A percentile compares a stretch with the other conserved stretches of the same genome.
Conservation (phyloP, 2,329 filamentous ascomycete species). For the Alternaria sp. region DNA sequence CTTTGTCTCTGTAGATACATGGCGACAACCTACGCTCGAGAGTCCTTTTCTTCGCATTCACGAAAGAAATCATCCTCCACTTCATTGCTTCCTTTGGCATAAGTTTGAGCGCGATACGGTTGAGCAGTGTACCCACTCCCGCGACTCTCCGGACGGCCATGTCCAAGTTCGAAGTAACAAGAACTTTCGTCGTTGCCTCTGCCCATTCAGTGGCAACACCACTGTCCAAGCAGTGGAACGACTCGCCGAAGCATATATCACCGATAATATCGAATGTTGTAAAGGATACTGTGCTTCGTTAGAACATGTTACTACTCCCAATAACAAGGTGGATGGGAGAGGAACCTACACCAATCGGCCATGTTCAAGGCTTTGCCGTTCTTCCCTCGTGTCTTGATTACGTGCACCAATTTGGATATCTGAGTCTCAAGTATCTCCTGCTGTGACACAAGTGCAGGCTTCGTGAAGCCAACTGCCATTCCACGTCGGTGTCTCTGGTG, state of each 20-base stretch:
- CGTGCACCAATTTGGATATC: neutral
- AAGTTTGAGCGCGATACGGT: neutral
- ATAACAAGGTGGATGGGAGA: neutral
- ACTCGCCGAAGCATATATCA: neutral
- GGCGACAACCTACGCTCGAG: neutral
- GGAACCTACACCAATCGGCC: neutral
- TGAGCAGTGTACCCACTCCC: neutral
- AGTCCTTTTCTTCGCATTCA: neutral
- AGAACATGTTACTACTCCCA: neutral
- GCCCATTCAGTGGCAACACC: conserved; percentile 1
- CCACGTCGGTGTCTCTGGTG: neutral
- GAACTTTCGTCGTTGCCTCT: neutral
- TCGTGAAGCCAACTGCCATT: neutral
- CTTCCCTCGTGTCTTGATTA: neutral
- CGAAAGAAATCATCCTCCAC: neutral
- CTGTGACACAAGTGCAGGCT: neutral
- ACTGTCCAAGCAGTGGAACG: neutral
- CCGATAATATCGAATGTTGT: conserved; percentile 1
- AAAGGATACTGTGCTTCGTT: neutral
- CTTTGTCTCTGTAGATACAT: neutral
- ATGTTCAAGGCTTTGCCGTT: neutral
- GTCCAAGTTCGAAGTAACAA: neutral
- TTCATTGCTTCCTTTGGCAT: neutral
- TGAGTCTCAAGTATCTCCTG: neutral
- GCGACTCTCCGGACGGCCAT: neutral